Conservation (phyloP, 129 eudicot genomes). For the Deinandra increscens region DNA sequence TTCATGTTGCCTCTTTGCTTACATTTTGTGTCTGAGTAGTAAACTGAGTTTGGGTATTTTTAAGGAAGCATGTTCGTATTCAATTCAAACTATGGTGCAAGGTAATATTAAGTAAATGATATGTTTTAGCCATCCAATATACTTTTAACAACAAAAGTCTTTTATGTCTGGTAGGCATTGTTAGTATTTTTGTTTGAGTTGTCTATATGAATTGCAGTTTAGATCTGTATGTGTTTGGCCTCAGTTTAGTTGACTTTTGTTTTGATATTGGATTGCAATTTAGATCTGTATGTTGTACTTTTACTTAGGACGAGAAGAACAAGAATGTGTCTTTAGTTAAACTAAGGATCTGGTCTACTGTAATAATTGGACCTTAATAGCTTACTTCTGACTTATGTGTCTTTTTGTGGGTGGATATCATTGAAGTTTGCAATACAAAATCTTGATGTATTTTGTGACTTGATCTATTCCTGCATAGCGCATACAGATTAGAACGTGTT, state of each 20-base stretch:
- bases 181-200: conserved; percentile 25
- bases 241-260: conserved; percentile 32
- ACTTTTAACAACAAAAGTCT: too few relatives aligned
- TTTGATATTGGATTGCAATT: too few relatives aligned
- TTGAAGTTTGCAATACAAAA: background rate
- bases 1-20: too few relatives aligned
- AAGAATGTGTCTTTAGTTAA: conserved; percentile 24
- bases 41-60: too few relatives aligned
- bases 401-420: background rate
- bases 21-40: too few relatives aligned
- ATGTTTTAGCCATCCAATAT: too few relatives aligned
- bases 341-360: conserved; percentile 36
- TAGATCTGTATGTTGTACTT: background rate
- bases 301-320: background rate
- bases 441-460: conserved; percentile 13
- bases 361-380: background rate
- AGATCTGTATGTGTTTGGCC: conserved; percentile 13
- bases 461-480: conserved; percentile 2
- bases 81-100: too few relatives aligned
- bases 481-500: too few relatives aligned
- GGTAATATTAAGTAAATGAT: too few relatives aligned
- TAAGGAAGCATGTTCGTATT: too few relatives aligned
- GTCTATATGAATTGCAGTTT: conserved; percentile 21
- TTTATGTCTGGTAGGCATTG: conserved; percentile 32
- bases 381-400: background rate